Percentiles rank a stretch among this genome's conserved stretches.
These are phyloP conservation scores for Astraeus odoratus DNA, from an alignment of 768 basidiomycete species.

Conservation along the genomic window DNA sequence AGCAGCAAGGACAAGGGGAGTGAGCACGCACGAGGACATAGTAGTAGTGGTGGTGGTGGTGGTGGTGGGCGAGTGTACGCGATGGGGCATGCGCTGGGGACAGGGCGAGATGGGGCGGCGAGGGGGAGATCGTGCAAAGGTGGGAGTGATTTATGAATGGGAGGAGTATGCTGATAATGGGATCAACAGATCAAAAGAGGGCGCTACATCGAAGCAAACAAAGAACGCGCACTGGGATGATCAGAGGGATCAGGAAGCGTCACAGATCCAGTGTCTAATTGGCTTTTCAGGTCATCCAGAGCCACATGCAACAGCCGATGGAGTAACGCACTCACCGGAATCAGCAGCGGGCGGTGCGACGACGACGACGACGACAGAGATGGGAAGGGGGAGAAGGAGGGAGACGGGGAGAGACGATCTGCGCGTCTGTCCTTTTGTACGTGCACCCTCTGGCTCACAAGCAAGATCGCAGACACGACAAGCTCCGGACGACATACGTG, in stretches of 20 bases:
- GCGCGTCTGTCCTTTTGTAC: too few relatives aligned
- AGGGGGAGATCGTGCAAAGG: slow-evolving; percentile 18
- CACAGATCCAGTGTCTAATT: slow-evolving; percentile 26
- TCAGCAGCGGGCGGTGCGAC: slow-evolving; percentile 29
- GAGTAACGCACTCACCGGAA: slow-evolving; percentile 22
- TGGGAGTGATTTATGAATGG: slow-evolving; percentile 32
- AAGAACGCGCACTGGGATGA: slow-evolving; percentile 31
- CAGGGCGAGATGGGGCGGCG: slow-evolving; percentile 13
- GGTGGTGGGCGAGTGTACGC: slow-evolving; percentile 31
- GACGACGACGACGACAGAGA: too few relatives aligned
- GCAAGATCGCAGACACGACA: too few relatives aligned
- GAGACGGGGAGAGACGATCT: too few relatives aligned
- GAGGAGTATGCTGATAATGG: slow-evolving; percentile 33
- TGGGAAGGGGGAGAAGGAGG: too few relatives aligned
- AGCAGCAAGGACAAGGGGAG: slow-evolving; percentile 21
- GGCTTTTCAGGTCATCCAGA: too few relatives aligned
- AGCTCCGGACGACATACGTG: too few relatives aligned
- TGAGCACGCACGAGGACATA: slow-evolving; percentile 26
- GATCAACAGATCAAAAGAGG: slow-evolving; percentile 34
- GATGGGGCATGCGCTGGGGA: slow-evolving; percentile 41
- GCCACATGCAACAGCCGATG: slow-evolving; percentile 11
- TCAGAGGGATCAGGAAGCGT: slow-evolving; percentile 27
- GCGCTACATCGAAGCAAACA: slow-evolving; percentile 26
- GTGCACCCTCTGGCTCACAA: too few relatives aligned
- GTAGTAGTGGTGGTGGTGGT: not conserved